A percentile compares a stretch with the other conserved stretches of the same genome.
Evolutionary conservation across 2,329 filamentous ascomycete species (phyloP).

Genomic region (Pseudopyrenochaeta lycopersici): DNA sequence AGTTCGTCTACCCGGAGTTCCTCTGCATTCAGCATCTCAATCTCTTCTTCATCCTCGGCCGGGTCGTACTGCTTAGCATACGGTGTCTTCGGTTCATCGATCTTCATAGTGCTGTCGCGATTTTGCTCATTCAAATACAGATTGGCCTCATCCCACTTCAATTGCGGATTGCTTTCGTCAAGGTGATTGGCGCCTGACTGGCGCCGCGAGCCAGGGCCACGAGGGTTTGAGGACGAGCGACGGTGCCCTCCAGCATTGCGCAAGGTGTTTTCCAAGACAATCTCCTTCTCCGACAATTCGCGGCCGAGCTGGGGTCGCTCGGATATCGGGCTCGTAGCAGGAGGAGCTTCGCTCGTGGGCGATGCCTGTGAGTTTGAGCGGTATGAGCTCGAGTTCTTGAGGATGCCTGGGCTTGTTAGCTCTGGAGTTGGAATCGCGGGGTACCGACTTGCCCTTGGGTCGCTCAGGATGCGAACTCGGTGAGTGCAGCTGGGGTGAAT

Average conservation of each 20-base stretch:
- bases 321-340: constrained; percentile 41
- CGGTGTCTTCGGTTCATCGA: constrained; percentile 97
- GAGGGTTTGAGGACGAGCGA: constrained; percentile 78
- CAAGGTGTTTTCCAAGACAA: constrained; percentile 93
- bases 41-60: constrained; percentile 82
- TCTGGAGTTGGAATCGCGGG: constrained; percentile 5
- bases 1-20: constrained; percentile 75
- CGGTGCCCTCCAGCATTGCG: constrained; percentile 91
- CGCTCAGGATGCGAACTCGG: constrained; percentile 51
- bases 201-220: constrained; percentile 74
- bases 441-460: constrained; percentile 50
- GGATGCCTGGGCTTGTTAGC: constrained; percentile 73
- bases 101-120: constrained; percentile 96
- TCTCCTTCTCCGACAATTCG: constrained; percentile 78
- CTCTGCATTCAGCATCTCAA: constrained; percentile 71
- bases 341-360: constrained; percentile 54
- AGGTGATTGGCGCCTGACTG: constrained; percentile 66
- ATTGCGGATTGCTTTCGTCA: constrained; percentile 72
- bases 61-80: constrained; percentile 94
- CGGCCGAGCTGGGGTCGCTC: constrained; percentile 56
- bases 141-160: constrained; percentile 99
- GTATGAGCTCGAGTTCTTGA: constrained; percentile 83
- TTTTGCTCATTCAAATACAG: constrained; percentile 97
- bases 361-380: constrained; percentile 61
- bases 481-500: constrained; percentile 46